Conservation (phyloP, 306 rosid species). For the Pyrus bretschneideri region DNA sequence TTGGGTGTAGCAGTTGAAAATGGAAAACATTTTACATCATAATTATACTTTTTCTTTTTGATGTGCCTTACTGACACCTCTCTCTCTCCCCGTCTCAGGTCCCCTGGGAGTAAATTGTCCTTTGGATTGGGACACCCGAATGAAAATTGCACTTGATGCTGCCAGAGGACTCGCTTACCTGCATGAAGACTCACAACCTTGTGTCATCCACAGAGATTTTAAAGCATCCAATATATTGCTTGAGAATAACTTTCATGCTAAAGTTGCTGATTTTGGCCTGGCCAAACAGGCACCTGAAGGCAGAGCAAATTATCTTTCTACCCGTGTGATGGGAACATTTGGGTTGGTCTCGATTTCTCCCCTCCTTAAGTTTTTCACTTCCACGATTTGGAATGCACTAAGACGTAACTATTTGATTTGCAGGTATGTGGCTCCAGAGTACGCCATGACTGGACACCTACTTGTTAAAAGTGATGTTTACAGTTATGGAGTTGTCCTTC, state of each 20-base stretch:
- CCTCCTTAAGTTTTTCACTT: conserved; percentile 9
- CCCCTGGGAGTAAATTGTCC: conserved; percentile 91
- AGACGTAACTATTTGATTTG: conserved; percentile 23
- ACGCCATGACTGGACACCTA: conserved; percentile 96
- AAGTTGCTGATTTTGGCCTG: conserved; percentile 97
- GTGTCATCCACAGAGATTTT: conserved; percentile 93
- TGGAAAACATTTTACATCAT: not conserved
- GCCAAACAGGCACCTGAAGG: conserved; percentile 98
- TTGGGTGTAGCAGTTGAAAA: not conserved
- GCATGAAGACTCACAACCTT: conserved; percentile 95
- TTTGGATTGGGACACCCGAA: conserved; percentile 95
- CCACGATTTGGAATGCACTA: conserved; percentile 9
- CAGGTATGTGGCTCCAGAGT: conserved; percentile 99
- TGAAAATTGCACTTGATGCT: conserved; percentile 97
- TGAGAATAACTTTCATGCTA: conserved; percentile 84
- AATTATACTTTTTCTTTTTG: not conserved
- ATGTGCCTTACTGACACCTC: not conserved
- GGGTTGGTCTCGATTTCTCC: conserved; percentile 55
- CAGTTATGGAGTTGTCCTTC: conserved; percentile 92
- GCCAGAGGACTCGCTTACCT: conserved; percentile 96
- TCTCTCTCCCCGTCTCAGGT: conserved; percentile 37
- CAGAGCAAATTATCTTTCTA: conserved; percentile 76
- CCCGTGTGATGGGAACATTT: conserved; percentile 99
- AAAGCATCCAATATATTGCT: conserved; percentile 96
- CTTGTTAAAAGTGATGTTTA: conserved; percentile 96